phyloP scores from a whole-genome alignment of 768 basidiomycete genomes.

The Podaxis sp. region DNA sequence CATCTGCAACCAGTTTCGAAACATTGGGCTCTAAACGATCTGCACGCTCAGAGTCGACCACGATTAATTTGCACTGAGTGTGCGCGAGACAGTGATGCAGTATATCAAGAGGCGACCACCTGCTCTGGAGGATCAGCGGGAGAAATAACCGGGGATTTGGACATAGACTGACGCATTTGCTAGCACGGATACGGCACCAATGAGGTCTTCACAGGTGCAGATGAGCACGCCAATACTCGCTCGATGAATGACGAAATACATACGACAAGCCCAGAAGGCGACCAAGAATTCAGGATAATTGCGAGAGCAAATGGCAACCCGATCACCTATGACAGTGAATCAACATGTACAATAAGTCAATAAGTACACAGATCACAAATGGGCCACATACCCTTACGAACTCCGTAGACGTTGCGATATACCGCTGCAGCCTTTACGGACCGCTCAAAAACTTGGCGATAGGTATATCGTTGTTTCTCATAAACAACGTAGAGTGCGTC shows the following conservation, averaged over 20 bases:
- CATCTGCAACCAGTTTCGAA: slow-evolving; percentile 27
- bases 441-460: slow-evolving; percentile 34
- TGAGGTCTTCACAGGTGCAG: slow-evolving; percentile 28
- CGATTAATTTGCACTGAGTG: slow-evolving; percentile 41
- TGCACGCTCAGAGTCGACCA: slow-evolving; percentile 48
- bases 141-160: not conserved
- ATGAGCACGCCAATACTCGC: slow-evolving; percentile 1
- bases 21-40: slow-evolving; percentile 32
- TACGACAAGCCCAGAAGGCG: slow-evolving; percentile 50
- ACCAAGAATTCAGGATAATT: slow-evolving; percentile 49
- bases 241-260: slow-evolving; percentile 16
- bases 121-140: slow-evolving; percentile 15
- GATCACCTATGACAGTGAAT: slow-evolving; percentile 29
- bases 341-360: not conserved
- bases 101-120: slow-evolving; percentile 41
- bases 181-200: slow-evolving; percentile 50
- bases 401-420: slow-evolving; percentile 40
- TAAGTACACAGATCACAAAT: not conserved
- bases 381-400: slow-evolving; percentile 41
- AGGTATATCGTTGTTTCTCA: slow-evolving; percentile 46
- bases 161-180: slow-evolving; percentile 41
- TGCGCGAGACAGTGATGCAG: slow-evolving; percentile 45
- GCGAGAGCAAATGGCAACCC: slow-evolving; percentile 47
- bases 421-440: slow-evolving; percentile 37
- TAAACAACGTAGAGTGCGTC: slow-evolving; percentile 49